Percentiles rank a stretch among this genome's conserved stretches.
These are phyloP conservation scores for Saccharomycopsis fodiens DNA, from an alignment of 805 yeast species.

Conservation along the genomic window DNA sequence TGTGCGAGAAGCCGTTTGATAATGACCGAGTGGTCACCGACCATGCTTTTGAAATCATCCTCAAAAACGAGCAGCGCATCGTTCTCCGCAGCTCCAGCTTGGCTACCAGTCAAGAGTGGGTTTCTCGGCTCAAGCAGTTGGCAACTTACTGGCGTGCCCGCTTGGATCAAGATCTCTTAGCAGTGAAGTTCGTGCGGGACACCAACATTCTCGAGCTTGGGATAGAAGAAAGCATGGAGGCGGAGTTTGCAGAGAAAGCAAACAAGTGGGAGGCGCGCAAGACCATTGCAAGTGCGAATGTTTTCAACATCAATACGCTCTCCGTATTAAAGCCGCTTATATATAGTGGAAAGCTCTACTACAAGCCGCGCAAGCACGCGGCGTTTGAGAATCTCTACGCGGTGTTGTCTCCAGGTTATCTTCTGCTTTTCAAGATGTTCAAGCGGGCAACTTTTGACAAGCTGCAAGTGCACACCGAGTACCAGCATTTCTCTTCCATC, in stretches of 20 bases:
- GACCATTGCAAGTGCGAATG: slow-evolving; percentile 43
- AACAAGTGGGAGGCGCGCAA: slow-evolving; percentile 49
- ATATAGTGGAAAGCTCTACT: slow-evolving; percentile 59
- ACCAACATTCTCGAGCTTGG: slow-evolving; percentile 40
- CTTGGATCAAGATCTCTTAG: slow-evolving; percentile 32
- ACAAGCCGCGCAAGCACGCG: slow-evolving; percentile 62
- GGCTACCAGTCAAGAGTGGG: slow-evolving; percentile 57
- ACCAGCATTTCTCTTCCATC: slow-evolving; percentile 47
- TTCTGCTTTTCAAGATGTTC: slow-evolving; percentile 49
- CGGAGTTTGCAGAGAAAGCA: slow-evolving; percentile 38
- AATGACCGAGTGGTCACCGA: slow-evolving; percentile 29
- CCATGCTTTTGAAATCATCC: slow-evolving; percentile 45
- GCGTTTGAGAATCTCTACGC: slow-evolving; percentile 55
- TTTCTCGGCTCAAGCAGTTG: slow-evolving; percentile 37
- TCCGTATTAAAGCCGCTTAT: slow-evolving; percentile 55
- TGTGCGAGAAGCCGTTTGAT: slow-evolving; percentile 27
- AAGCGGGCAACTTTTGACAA: slow-evolving; percentile 40
- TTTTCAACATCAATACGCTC: slow-evolving; percentile 49
- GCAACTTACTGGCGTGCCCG: slow-evolving; percentile 53
- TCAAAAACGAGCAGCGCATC: slow-evolving; percentile 38
- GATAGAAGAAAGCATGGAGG: slow-evolving; percentile 50
- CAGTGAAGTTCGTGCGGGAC: slow-evolving; percentile 32
- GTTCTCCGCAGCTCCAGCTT: slow-evolving; percentile 50
- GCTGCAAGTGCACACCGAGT: slow-evolving; percentile 40
- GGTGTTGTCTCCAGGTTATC: slow-evolving; percentile 61